Evolutionary conservation across 805 yeast genomes (phyloP).

Genomic region (Wickerhamomyces sydowiorum): DNA sequence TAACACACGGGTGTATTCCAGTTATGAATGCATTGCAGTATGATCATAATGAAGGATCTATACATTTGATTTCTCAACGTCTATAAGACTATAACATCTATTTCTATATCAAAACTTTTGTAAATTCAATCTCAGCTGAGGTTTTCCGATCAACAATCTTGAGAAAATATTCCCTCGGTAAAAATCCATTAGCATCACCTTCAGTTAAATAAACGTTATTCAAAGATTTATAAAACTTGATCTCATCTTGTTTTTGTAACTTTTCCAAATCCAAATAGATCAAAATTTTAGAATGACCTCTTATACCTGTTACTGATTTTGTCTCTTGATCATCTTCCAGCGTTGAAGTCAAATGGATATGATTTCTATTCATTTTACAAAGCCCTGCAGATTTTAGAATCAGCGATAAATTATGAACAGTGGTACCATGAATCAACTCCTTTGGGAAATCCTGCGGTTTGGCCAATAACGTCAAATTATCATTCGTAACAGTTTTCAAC

Average conservation of each 20-base stretch:
- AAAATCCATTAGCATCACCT: conserved; percentile 52
- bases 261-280: conserved; percentile 56
- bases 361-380: conserved; percentile 68
- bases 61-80: no score
- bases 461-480: conserved; percentile 34
- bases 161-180: conserved; percentile 39
- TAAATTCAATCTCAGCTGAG: no score
- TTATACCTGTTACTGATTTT: conserved; percentile 66
- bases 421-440: conserved; percentile 78
- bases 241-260: conserved; percentile 34
- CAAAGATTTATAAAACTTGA: conserved; percentile 53
- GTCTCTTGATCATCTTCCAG: conserved; percentile 34
- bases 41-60: no score
- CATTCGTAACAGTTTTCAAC: conserved; percentile 36
- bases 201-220: conserved; percentile 72
- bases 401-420: conserved; percentile 33
- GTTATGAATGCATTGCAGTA: no score
- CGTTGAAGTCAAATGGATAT: conserved; percentile 78
- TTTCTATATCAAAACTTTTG: no score
- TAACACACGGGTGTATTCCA: no score
- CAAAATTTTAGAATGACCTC: conserved; percentile 46
- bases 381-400: conserved; percentile 55
- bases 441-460: conserved; percentile 38
- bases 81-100: no score
- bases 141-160: conserved; percentile 26